phyloP scores from a whole-genome alignment of 208 protist genomes.

The Balamuthia mandrillaris region DNA sequence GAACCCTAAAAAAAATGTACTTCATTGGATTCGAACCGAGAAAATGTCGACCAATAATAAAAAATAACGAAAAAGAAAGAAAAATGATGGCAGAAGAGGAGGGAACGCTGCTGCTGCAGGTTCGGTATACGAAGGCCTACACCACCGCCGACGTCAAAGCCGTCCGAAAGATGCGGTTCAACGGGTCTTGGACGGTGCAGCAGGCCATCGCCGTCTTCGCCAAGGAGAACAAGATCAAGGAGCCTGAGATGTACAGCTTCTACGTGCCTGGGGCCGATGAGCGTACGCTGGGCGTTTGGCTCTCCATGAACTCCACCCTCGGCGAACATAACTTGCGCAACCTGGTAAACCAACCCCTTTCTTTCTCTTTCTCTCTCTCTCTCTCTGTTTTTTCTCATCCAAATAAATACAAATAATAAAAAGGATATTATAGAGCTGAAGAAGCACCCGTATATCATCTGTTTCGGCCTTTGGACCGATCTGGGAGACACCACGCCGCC shows the following conservation, averaged over 20 bases:
- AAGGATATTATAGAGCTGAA: conserved; percentile 13
- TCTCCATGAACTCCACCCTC: background rate
- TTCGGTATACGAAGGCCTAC: background rate
- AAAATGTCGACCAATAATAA: no score
- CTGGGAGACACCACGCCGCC: background rate
- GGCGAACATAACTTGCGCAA: background rate
- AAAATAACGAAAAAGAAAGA: no score
- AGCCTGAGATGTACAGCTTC: background rate
- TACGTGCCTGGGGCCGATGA: background rate
- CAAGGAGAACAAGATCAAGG: background rate
- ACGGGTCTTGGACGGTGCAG: background rate
- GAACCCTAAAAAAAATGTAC: no score
- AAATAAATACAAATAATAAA: no score
- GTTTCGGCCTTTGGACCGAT: background rate
- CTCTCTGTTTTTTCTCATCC: background rate
- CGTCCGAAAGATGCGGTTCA: conserved; percentile 20
- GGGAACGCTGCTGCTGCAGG: background rate
- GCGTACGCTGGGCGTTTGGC: background rate
- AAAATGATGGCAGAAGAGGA: background rate
- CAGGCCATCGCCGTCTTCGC: background rate
- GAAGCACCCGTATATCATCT: background rate
- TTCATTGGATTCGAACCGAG: no score
- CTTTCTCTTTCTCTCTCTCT: no score
- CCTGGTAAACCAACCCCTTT: no score
- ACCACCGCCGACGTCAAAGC: background rate